A percentile compares a stretch with the other conserved stretches of the same genome.
Conservation (phyloP, 441 rosid species). For the Jatropha podagrica region DNA sequence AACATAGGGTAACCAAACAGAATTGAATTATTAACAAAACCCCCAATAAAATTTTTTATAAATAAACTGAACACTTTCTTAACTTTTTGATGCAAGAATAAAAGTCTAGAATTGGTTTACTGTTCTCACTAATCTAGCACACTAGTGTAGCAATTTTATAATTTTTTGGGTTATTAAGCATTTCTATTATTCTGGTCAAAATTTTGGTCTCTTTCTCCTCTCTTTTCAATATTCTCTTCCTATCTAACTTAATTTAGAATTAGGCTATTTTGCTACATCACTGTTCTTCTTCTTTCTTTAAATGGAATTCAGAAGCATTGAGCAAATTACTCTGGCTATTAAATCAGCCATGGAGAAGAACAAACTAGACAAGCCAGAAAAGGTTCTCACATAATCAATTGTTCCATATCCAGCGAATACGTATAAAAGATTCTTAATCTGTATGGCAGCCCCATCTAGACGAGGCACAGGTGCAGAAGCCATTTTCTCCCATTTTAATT, state of each 20-base stretch:
- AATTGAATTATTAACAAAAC: not conserved
- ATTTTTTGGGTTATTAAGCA: no score
- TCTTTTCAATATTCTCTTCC: no score
- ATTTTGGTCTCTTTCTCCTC: no score
- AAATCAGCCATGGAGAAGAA: not conserved
- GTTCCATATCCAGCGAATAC: slow-evolving; percentile 96
- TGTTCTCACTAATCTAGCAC: no score
- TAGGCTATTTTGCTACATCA: no score
- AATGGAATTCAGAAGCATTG: not conserved
- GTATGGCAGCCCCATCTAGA: slow-evolving; percentile 85
- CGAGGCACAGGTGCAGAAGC: slow-evolving; percentile 85
- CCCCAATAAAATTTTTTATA: not conserved
- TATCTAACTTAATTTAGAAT: no score
- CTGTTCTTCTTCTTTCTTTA: not conserved
- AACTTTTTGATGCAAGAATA: no score
- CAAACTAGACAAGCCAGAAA: not conserved
- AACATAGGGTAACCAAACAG: not conserved
- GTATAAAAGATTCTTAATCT: slow-evolving; percentile 66
- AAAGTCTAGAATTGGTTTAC: no score
- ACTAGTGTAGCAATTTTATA: no score
- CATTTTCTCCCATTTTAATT: slow-evolving; percentile 89
- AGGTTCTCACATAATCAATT: slow-evolving; percentile 55
- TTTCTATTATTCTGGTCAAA: no score
- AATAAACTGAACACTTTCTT: not conserved
- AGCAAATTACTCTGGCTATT: not conserved